phyloP scores from a whole-genome alignment of 78 protist genomes.

The Dictyostelium capitatum region DNA sequence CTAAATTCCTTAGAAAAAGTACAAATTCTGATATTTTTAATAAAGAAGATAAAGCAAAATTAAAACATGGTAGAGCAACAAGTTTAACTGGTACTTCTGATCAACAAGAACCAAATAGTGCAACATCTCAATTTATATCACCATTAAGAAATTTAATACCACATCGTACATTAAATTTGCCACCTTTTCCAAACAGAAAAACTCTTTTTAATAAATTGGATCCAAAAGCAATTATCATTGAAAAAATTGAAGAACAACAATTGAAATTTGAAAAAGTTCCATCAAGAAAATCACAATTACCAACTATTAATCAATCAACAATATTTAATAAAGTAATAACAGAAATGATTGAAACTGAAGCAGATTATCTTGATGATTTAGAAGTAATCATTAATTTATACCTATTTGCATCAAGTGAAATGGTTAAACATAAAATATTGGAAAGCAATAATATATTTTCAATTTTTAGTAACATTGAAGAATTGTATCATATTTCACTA shows the following conservation, averaged over 20 bases:
- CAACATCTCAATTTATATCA: neutral
- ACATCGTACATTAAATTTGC: too few species aligned
- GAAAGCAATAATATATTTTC: neutral
- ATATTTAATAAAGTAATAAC: conserved; percentile 11
- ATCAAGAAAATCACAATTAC: conserved; percentile 1
- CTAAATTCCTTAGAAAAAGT: neutral
- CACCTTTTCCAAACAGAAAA: neutral
- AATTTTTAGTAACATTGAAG: conserved; percentile 63
- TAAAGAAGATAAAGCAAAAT: neutral
- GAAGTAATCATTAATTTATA: conserved; percentile 16
- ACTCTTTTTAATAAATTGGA: neutral
- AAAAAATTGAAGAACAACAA: neutral
- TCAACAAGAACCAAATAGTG: neutral
- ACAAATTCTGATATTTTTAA: neutral
- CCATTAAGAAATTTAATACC: neutral
- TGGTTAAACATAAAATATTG: neutral
- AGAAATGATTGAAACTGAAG: conserved; percentile 69
- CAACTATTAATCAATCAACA: conserved; percentile 3
- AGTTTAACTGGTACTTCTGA: neutral
- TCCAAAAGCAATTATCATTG: neutral
- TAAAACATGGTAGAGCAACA: neutral
- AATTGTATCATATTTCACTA: conserved; percentile 25
- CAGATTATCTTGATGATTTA: conserved; percentile 62
- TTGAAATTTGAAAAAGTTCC: neutral
- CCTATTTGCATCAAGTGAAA: neutral